These are phyloP conservation scores for Cardiospermum halicacabum DNA, from an alignment of 345 rosid species.

Conservation along the genomic window DNA sequence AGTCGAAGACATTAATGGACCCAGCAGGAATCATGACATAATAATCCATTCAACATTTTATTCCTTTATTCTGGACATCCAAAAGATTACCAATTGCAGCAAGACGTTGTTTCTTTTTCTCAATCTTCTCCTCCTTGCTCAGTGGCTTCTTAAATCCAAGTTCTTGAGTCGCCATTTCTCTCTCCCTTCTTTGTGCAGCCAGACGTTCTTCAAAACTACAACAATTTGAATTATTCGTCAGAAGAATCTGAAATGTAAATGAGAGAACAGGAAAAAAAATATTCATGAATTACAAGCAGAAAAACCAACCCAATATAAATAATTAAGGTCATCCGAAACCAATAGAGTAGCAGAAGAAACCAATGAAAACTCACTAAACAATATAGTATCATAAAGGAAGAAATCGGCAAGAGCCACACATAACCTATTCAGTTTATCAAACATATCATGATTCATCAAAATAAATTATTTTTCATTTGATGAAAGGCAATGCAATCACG, in stretches of 20 bases:
- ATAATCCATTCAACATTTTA: not conserved
- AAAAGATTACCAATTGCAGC: constrained; percentile 79
- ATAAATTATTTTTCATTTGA: not conserved
- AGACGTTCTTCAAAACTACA: constrained; percentile 95
- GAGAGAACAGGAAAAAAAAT: not conserved
- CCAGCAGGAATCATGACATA: not conserved
- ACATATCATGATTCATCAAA: not conserved
- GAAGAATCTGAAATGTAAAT: not conserved
- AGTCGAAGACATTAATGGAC: not conserved
- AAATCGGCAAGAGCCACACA: not conserved
- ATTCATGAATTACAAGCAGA: not conserved
- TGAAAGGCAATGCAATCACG: not conserved
- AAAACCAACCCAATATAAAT: too few species aligned
- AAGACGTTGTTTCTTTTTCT: constrained; percentile 92
- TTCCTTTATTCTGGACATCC: not conserved
- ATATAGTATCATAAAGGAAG: not conserved
- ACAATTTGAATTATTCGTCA: constrained; percentile 7
- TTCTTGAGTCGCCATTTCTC: constrained; percentile 64
- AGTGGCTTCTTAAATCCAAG: constrained; percentile 91
- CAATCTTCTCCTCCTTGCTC: constrained; percentile 80
- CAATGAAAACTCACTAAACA: not conserved
- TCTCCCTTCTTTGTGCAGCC: constrained; percentile 82
- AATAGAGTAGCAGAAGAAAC: constrained; percentile 1
- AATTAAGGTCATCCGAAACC: too few species aligned
- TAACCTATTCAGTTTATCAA: too few species aligned